Evolutionary conservation across 495 filamentous ascomycete species (phyloP).

Genomic region (Penicillium ochrochloron): DNA sequence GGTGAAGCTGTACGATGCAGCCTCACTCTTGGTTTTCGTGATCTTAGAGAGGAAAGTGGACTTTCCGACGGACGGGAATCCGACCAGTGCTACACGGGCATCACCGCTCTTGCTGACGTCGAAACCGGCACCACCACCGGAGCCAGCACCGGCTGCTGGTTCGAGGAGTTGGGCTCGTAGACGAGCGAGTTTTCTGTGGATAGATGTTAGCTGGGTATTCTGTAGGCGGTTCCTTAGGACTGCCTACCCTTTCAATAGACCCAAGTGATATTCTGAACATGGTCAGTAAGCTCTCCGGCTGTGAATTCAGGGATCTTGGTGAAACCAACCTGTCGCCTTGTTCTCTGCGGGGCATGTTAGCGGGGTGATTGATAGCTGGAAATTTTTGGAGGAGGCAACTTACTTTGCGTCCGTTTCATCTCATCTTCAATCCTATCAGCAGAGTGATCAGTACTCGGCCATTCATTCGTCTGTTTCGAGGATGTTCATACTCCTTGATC

Average conservation of each 20-base stretch:
- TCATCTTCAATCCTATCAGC: conserved; percentile 92
- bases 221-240: neutral
- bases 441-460: conserved; percentile 19
- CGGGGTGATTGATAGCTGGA: conserved; percentile 29
- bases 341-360: conserved; percentile 74
- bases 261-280: conserved; percentile 91
- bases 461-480: conserved; percentile 4
- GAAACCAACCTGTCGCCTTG: conserved; percentile 87
- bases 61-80: conserved; percentile 98
- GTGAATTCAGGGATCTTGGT: neutral
- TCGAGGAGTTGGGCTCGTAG: conserved; percentile 95
- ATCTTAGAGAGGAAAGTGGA: conserved; percentile 99
- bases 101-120: conserved; percentile 98
- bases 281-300: conserved; percentile 22
- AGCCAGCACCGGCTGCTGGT: conserved; percentile 77
- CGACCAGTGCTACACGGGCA: conserved; percentile 95
- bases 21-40: conserved; percentile 96
- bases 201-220: conserved; percentile 14
- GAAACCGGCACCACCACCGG: conserved; percentile 78
- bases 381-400: conserved; percentile 29
- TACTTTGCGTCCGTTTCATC: conserved; percentile 98
- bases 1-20: conserved; percentile 97
- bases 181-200: conserved; percentile 85
- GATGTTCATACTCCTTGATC: conserved; percentile 86
- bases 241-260: conserved; percentile 89